Evolutionary conservation across 2,329 filamentous ascomycete species (phyloP).

Genomic region (Rhynchosporium secalis): DNA sequence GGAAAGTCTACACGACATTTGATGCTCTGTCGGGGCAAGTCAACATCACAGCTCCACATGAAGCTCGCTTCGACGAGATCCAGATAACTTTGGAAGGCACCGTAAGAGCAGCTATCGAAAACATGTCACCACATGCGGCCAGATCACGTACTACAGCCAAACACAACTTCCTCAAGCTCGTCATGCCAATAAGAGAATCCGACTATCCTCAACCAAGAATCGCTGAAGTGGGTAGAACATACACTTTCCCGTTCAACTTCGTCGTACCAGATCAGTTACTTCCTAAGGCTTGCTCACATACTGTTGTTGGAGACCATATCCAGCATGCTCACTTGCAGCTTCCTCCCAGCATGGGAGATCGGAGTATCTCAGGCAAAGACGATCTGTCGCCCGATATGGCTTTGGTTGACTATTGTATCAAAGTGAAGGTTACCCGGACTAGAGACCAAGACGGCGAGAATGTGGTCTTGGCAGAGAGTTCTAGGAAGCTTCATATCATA

Average conservation of each 20-base stretch:
- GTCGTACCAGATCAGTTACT: slow-evolving; percentile 39
- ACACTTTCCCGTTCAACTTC: slow-evolving; percentile 39
- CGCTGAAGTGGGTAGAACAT: slow-evolving; percentile 37
- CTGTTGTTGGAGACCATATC: slow-evolving; percentile 31
- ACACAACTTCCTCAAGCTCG: slow-evolving; percentile 39
- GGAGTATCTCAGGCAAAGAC: slow-evolving; percentile 27
- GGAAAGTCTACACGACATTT: slow-evolving; percentile 37
- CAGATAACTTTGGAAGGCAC: slow-evolving; percentile 38
- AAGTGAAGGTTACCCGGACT: slow-evolving; percentile 33
- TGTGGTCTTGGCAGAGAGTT: slow-evolving; percentile 30
- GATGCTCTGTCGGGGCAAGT: slow-evolving; percentile 36
- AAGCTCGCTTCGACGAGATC: slow-evolving; percentile 37
- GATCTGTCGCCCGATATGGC: slow-evolving; percentile 39
- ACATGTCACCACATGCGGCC: slow-evolving; percentile 32
- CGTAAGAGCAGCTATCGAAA: slow-evolving; percentile 36
- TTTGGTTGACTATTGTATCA: slow-evolving; percentile 36
- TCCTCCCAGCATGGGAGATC: slow-evolving; percentile 38
- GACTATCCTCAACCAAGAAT: slow-evolving; percentile 37
- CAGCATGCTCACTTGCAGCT: slow-evolving; percentile 37
- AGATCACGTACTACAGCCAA: slow-evolving; percentile 32
- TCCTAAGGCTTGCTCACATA: slow-evolving; percentile 36
- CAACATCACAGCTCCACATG: slow-evolving; percentile 35
- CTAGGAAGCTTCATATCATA: slow-evolving; percentile 34
- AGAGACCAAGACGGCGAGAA: slow-evolving; percentile 30
- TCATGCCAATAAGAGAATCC: slow-evolving; percentile 38